Evolutionary conservation across 257 asterid genomes (phyloP), one percentile per base, ranked within the genome.

Genomic region (Osmanthus fragrans): DNA sequence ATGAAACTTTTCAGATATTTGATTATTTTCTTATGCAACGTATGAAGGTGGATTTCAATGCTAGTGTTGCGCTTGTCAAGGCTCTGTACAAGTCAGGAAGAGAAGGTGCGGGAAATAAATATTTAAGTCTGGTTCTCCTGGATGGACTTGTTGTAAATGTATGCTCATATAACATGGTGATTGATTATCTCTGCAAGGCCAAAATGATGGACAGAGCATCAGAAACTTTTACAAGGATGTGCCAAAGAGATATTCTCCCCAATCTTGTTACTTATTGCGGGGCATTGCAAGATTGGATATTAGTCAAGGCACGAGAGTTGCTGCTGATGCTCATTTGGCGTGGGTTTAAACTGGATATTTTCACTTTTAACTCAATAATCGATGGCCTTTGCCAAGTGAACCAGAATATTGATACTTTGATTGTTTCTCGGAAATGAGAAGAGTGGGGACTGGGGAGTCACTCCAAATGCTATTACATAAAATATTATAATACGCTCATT

Each of bases 361-460:
- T 87, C 88, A 91, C 97, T 47, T 94, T 94, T 86, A 87, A 88
- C 81, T 88, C 96, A 27, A 78, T 94, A 78, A 91, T 94, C 34
- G 90, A 94, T 49, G 88, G 93, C 71, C 98, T 95, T 75, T 95
- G 96, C 83, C 89, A 80, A 82, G 78, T 79, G 69, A 79, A 84
- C 37, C 87, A 76, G 32, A 86, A 83, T 65, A 84, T 63, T 6
- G 99, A 95, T 84, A 97, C 98, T 73, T 86, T 76, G 92, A 90
- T 78, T 91, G 98, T 82, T 86, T 88, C 49, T 40, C 75, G 2
- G 99, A 95, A 86, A 92, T 92, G 96, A 80, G 70, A 73, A 32
- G 85, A 88, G 78, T 92, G 99, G 98, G 97, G 85, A 88, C 77
- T 92, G 99, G 98, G 97, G 92, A 79, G 85, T 92, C 73, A 63